These are phyloP conservation scores for Termitomyces heimii DNA, from an alignment of 768 basidiomycete species.

Conservation along the genomic window DNA sequence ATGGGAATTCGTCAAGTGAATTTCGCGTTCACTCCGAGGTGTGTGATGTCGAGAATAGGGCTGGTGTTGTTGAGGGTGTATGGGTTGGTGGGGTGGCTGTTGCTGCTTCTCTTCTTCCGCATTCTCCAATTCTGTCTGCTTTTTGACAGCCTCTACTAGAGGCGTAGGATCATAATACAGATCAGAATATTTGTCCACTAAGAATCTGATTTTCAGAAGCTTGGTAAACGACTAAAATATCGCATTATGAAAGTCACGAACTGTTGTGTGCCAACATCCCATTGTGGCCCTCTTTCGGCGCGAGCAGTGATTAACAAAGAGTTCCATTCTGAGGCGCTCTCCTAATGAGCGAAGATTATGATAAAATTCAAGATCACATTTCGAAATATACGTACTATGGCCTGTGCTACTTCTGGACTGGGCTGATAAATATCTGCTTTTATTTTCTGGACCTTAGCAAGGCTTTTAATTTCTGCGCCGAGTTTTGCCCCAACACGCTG, in stretches of 20 bases:
- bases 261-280: constrained; percentile 87
- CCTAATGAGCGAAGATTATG: constrained; percentile 26
- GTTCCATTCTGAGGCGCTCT: constrained; percentile 85
- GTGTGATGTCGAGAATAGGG: constrained; percentile 24
- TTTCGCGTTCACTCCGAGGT: constrained; percentile 23
- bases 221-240: not conserved
- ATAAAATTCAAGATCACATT: not conserved
- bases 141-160: constrained; percentile 48
- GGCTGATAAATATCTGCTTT: constrained; percentile 59
- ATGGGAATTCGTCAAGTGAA: constrained; percentile 20
- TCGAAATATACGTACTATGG: constrained; percentile 47
- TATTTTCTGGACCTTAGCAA: constrained; percentile 44
- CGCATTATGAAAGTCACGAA: constrained; percentile 29
- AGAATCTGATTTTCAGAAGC: constrained; percentile 41
- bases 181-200: constrained; percentile 67
- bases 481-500: constrained; percentile 66
- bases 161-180: constrained; percentile 69
- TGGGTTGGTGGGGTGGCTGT: constrained; percentile 20
- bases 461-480: constrained; percentile 47
- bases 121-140: constrained; percentile 38
- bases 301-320: constrained; percentile 72
- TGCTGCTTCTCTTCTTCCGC: constrained; percentile 29
- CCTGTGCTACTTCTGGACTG: constrained; percentile 55
- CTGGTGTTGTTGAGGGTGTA: constrained; percentile 22
- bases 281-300: constrained; percentile 79